Conservation (phyloP, 1,284 basidiomycete species). For the Sporisorium exsertum region DNA sequence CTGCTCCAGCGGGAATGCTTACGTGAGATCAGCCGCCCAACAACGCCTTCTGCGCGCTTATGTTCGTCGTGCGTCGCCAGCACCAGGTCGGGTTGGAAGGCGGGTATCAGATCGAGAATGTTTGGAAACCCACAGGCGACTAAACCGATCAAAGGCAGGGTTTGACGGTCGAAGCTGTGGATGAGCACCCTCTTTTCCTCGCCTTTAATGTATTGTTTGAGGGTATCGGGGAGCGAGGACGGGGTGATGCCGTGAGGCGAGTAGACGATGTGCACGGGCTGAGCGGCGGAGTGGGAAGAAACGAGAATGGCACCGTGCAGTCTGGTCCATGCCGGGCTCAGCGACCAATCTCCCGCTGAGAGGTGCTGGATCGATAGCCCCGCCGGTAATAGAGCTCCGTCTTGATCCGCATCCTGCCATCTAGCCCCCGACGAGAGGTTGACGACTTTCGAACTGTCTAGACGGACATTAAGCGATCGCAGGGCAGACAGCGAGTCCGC, state of each 20-base stretch:
- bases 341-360: slow-evolving; percentile 34
- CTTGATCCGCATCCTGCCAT: slow-evolving; percentile 14
- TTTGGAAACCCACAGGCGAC: slow-evolving; percentile 44
- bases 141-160: slow-evolving; percentile 34
- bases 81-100: slow-evolving; percentile 18
- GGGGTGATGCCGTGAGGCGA: slow-evolving; percentile 44
- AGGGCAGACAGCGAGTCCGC: slow-evolving; percentile 29
- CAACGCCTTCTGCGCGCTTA: slow-evolving; percentile 35
- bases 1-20: slow-evolving; percentile 6
- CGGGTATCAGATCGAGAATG: slow-evolving; percentile 22
- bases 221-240: slow-evolving; percentile 13
- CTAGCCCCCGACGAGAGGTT: slow-evolving; percentile 17
- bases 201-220: neutral
- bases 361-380: slow-evolving; percentile 28
- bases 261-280: slow-evolving; percentile 22
- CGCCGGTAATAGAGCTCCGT: neutral
- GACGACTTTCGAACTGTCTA: slow-evolving; percentile 11
- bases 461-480: slow-evolving; percentile 11
- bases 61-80: slow-evolving; percentile 48
- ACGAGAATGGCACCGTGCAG: slow-evolving; percentile 40
- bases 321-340: slow-evolving; percentile 34
- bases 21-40: slow-evolving; percentile 25
- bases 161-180: slow-evolving; percentile 49
- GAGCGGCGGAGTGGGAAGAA: neutral
- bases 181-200: slow-evolving; percentile 16